These are phyloP conservation scores for Jatropha multifida DNA, from an alignment of 441 rosid genomes.

Conservation along the genomic window DNA sequence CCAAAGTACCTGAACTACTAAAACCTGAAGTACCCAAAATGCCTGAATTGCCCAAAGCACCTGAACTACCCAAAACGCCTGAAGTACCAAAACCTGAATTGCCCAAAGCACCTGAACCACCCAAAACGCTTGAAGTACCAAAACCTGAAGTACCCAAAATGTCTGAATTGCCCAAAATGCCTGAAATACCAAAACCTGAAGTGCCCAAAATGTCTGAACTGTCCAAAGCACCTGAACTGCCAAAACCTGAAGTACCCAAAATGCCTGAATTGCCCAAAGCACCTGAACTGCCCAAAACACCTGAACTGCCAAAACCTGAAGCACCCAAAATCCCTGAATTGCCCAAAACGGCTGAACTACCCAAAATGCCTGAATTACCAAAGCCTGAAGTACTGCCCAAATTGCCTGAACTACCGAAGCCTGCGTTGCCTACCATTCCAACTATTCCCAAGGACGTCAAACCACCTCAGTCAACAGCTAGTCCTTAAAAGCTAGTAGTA, in stretches of 20 bases:
- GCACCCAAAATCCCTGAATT: background rate
- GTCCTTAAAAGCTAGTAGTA: background rate
- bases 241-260: slow-evolving; percentile 28
- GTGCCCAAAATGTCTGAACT: slow-evolving; percentile 15
- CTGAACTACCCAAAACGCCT: slow-evolving; percentile 3
- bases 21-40: slow-evolving; percentile 28
- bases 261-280: background rate
- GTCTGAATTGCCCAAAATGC: background rate
- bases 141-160: background rate
- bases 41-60: background rate
- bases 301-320: background rate
- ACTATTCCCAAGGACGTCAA: background rate
- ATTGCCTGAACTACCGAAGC: slow-evolving; percentile 9
- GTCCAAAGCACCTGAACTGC: slow-evolving; percentile 12
- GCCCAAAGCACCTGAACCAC: background rate
- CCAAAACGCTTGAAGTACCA: background rate
- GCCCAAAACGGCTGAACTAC: background rate
- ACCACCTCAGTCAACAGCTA: slow-evolving; percentile 8
- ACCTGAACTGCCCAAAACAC: background rate
- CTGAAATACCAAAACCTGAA: background rate
- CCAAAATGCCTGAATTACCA: background rate
- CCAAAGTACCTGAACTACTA: slow-evolving; percentile 2
- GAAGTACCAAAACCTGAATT: background rate
- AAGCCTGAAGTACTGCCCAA: slow-evolving; percentile 1
- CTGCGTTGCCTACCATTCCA: slow-evolving; percentile 20